A percentile compares a stretch with the other conserved stretches of the same genome.
phyloP scores from a whole-genome alignment of 225 moss, liverwort and hornwort species.

The Asterella californica region DNA sequence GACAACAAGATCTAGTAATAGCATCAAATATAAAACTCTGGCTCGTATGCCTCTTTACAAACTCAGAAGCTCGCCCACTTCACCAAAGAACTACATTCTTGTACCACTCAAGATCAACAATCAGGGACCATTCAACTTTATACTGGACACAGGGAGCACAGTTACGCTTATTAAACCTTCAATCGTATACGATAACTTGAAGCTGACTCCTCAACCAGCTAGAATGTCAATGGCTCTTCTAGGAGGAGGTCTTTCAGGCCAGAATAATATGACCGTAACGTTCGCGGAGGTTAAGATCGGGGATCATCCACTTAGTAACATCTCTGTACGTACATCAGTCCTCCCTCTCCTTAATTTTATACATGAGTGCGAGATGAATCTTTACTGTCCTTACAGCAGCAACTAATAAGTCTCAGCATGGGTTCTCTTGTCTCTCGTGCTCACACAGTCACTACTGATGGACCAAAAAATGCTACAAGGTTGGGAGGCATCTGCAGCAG shows the following conservation, averaged over 20 bases:
- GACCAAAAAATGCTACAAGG: slow-evolving; percentile 71
- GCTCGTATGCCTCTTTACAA: slow-evolving; percentile 63
- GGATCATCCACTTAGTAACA: slow-evolving; percentile 49
- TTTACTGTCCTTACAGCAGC: background rate
- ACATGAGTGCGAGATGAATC: background rate
- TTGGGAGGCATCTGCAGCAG: slow-evolving; percentile 79
- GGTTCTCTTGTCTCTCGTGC: background rate
- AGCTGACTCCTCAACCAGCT: slow-evolving; percentile 57
- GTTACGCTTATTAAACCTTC: slow-evolving; percentile 74
- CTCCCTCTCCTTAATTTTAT: background rate
- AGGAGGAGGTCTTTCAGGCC: slow-evolving; percentile 63
- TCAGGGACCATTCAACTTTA: slow-evolving; percentile 81
- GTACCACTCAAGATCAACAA: slow-evolving; percentile 77
- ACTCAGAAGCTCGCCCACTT: slow-evolving; percentile 69
- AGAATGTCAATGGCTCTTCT: slow-evolving; percentile 71
- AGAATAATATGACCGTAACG: slow-evolving; percentile 37
- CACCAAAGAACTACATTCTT: slow-evolving; percentile 90
- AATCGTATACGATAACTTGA: slow-evolving; percentile 60
- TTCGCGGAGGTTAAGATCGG: slow-evolving; percentile 62
- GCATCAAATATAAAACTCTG: slow-evolving; percentile 33
- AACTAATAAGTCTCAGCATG: background rate
- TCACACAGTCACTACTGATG: slow-evolving; percentile 73
- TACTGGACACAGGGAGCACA: slow-evolving; percentile 91
- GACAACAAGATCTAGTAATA: background rate
- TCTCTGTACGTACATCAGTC: slow-evolving; percentile 48